These are phyloP conservation scores for Setaria viridis DNA, from an alignment of 202 grass and related monocot genomes.

Conservation along the genomic window DNA sequence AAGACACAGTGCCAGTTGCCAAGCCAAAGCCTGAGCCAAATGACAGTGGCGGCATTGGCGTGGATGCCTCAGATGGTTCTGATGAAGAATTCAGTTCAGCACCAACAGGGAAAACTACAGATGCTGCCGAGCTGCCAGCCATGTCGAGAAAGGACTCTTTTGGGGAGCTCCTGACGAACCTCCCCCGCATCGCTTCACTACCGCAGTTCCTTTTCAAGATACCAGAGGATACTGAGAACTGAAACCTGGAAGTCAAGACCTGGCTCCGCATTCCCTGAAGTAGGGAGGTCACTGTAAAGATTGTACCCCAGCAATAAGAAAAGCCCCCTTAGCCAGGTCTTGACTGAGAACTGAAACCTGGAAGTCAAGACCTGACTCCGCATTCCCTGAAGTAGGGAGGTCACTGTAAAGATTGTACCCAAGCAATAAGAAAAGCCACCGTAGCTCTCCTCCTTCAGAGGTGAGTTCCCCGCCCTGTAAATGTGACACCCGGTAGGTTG, in stretches of 20 bases:
- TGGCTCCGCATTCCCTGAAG: not conserved
- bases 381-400: constrained; percentile 22
- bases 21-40: constrained; percentile 55
- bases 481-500: constrained; percentile 49
- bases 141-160: constrained; percentile 86
- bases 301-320: constrained; percentile 56
- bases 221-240: constrained; percentile 75
- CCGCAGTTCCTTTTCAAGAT: constrained; percentile 92
- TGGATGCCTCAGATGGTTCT: constrained; percentile 54
- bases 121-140: constrained; percentile 31
- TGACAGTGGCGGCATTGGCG: constrained; percentile 42
- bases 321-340: not conserved
- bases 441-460: constrained; percentile 4
- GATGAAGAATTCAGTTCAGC: constrained; percentile 70
- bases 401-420: constrained; percentile 54
- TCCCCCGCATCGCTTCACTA: constrained; percentile 83
- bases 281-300: constrained; percentile 48
- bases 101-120: constrained; percentile 33
- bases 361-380: constrained; percentile 18
- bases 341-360: constrained; percentile 59
- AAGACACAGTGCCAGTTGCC: constrained; percentile 46
- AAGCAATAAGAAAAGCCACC: constrained; percentile 47
- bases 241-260: constrained; percentile 45
- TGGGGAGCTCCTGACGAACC: constrained; percentile 76
- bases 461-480: constrained; percentile 47